Evolutionary conservation across 805 yeast species (phyloP), one percentile per base, ranked within the genome.

Genomic region (Yarrowia keelungensis): DNA sequence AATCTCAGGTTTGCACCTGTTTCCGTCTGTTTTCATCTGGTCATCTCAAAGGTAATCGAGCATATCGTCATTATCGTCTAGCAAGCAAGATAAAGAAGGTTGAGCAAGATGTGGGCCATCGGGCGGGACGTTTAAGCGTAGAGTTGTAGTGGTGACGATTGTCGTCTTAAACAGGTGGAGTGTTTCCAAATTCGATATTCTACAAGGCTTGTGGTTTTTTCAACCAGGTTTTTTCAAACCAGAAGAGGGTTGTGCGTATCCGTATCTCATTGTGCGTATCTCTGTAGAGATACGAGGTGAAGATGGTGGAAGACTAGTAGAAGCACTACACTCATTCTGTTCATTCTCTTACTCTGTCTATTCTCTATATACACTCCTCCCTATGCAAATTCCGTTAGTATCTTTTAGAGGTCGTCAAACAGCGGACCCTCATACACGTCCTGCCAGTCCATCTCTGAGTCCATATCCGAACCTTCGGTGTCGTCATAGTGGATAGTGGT

Each of bases 401-500:
- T 26, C 19, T n/a, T 35, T 41, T 51, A 53, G 19, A 53, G 14
- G 14, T 53, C 59, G n/a, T 53, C 59, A 39, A 53, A 53, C 45
- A 53, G 15, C 1, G 59, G 59, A 9, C 59, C 59, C 19, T 53
- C 59, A 43, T 53, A 53, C 1, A 53, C 58, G 11, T 39, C 59
- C 10, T 53, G 45, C 59, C 59, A 53, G 59, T 53, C 59, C 59
- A 53, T 53, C 38, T 53, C 59, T 10, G 59, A 53, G 36, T 53
- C 59, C 16, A 38, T 11, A 53, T 53, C 59, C 8, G 59, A 53
- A 36, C 45, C 39, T 4, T 53, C 59, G 15, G 59, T 53, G 14
- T 53, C 59, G 59, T 5, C 32, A 26, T 53, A 53, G 19, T 38
- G 59, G 14, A 53, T 53, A 8, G 59, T 53, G 1, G 43, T 38